phyloP scores from a whole-genome alignment of 345 rosid genomes.

The Citrus australasica region DNA sequence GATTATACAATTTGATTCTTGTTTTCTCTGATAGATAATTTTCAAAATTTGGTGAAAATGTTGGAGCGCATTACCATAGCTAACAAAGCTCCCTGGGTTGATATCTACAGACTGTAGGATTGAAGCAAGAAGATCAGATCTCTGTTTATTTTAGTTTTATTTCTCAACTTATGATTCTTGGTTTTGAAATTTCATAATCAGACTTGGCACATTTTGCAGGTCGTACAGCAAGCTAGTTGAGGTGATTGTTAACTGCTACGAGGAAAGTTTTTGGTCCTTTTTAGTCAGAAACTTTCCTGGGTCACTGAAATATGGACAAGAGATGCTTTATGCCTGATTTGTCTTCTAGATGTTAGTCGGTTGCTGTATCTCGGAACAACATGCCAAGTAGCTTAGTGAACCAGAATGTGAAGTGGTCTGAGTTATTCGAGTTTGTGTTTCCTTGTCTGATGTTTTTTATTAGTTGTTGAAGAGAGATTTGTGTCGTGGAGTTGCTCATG shows the following conservation, averaged over 20 bases:
- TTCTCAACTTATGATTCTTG: not conserved
- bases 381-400: constrained; percentile 17
- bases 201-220: constrained; percentile 24
- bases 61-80: not conserved
- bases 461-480: constrained; percentile 7
- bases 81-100: not conserved
- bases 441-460: constrained; percentile 7
- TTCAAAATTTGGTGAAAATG: not conserved
- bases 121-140: not conserved
- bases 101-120: too few relatives aligned
- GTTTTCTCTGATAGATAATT: not conserved
- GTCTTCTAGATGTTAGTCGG: constrained; percentile 9
- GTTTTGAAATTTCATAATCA: not conserved
- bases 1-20: not conserved
- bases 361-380: constrained; percentile 16
- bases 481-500: not conserved
- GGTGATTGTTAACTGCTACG: constrained; percentile 6
- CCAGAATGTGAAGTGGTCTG: constrained; percentile 18
- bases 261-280: constrained; percentile 14
- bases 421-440: constrained; percentile 18
- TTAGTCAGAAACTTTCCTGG: constrained; percentile 7
- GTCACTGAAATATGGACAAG: not conserved
- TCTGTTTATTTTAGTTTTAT: too few relatives aligned
- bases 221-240: constrained; percentile 15
- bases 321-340: constrained; percentile 15